phyloP scores from a whole-genome alignment of 176 grass and related monocot genomes.

The Areca catechu region DNA sequence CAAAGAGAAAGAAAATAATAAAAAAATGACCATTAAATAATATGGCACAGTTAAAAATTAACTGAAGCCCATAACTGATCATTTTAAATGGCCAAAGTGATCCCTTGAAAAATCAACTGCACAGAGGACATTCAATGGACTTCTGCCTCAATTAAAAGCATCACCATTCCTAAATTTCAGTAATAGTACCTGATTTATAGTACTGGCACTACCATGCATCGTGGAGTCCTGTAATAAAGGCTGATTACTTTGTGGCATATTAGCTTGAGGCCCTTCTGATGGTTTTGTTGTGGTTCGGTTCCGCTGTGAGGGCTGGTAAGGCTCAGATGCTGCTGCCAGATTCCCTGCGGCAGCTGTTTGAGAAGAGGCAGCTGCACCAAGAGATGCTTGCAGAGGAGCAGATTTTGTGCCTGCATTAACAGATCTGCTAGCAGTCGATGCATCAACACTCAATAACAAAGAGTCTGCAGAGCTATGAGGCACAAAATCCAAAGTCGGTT shows the following conservation, averaged over 20 bases:
- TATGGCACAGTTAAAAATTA: too few relatives aligned
- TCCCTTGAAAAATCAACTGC: too few relatives aligned
- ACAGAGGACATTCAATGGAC: too few relatives aligned
- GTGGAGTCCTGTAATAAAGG: constrained; percentile 20
- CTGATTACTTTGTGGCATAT: constrained; percentile 39
- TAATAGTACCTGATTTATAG: constrained; percentile 44
- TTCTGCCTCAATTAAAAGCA: too few relatives aligned
- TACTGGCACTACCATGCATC: constrained; percentile 14
- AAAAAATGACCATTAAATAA: too few relatives aligned
- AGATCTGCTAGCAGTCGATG: constrained; percentile 29
- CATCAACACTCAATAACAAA: constrained; percentile 14
- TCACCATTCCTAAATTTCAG: not conserved
- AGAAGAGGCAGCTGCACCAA: constrained; percentile 29
- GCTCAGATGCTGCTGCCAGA: constrained; percentile 9
- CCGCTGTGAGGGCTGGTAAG: constrained; percentile 27
- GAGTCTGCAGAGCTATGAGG: constrained; percentile 25
- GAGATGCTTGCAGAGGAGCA: constrained; percentile 18
- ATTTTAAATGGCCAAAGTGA: too few relatives aligned
- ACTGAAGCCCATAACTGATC: too few relatives aligned
- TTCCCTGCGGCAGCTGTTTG: constrained; percentile 24
- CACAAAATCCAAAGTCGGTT: constrained; percentile 36
- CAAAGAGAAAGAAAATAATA: too few relatives aligned
- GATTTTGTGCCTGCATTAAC: constrained; percentile 9
- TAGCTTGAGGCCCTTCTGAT: constrained; percentile 31
- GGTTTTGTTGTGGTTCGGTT: constrained; percentile 40